phyloP scores from a whole-genome alignment of 805 yeast genomes.

The Wickerhamomyces alni region DNA sequence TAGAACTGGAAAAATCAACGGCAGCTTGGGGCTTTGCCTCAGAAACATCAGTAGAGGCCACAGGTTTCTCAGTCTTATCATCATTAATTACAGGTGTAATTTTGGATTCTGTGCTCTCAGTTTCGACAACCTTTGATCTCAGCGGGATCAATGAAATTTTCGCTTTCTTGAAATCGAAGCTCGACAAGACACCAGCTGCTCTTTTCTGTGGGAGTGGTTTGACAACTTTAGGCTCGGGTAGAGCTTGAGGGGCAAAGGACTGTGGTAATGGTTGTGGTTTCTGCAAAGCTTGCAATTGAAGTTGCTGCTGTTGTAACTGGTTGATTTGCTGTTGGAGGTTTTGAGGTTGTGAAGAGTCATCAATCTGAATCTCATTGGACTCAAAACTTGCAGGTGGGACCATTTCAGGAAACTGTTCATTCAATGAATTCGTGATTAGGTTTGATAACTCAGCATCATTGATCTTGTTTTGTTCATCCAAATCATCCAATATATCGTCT shows the following conservation, averaged over 20 bases:
- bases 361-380: neutral
- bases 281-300: neutral
- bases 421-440: conserved; percentile 2
- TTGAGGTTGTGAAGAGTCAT: neutral
- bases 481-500: conserved; percentile 1
- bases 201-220: conserved; percentile 15
- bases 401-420: conserved; percentile 1
- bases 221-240: neutral
- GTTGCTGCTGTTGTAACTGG: neutral
- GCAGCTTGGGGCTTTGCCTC: too few relatives aligned
- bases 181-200: conserved; percentile 15
- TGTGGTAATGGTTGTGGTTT: neutral
- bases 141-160: conserved; percentile 21
- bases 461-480: neutral
- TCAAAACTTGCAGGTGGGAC: neutral
- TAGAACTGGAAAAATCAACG: too few relatives aligned
- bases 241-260: neutral
- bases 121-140: conserved; percentile 5
- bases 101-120: too few relatives aligned
- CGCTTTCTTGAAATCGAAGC: conserved; percentile 20
- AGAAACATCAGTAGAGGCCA: too few relatives aligned
- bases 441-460: conserved; percentile 8
- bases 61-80: too few relatives aligned
- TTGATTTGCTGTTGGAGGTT: neutral
- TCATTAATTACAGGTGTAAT: too few relatives aligned